Conservation (phyloP, 225 moss, liverwort and hornwort species). For the Marchantia polymorpha region DNA sequence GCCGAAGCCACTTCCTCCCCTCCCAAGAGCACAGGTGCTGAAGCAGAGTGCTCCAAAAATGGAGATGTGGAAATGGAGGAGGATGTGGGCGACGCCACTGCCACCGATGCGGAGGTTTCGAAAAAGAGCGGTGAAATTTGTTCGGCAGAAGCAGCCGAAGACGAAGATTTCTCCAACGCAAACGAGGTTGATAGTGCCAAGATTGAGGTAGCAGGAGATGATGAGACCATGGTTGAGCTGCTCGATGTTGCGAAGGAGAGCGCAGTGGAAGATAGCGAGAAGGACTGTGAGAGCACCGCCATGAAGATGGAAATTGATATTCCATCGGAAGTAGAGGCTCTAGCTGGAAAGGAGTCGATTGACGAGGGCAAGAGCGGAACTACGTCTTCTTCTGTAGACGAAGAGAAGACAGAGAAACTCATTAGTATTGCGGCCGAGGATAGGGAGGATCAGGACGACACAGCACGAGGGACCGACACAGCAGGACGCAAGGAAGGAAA, state of each 20-base stretch:
- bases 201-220: background rate
- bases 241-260: background rate
- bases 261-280: background rate
- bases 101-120: conserved; percentile 12
- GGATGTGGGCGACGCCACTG: conserved; percentile 9
- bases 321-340: background rate
- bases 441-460: background rate
- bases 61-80: conserved; percentile 19
- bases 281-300: conserved; percentile 1
- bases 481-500: background rate
- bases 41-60: conserved; percentile 11
- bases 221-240: background rate
- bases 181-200: background rate
- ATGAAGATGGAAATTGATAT: background rate
- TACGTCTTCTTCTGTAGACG: background rate
- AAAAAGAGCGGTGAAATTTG: conserved; percentile 9
- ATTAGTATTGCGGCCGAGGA: background rate
- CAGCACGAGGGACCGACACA: background rate
- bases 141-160: background rate
- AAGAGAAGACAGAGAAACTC: background rate
- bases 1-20: conserved; percentile 10
- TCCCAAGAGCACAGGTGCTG: background rate
- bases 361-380: background rate
- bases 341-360: background rate
- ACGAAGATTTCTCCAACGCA: conserved; percentile 2